Percentiles rank a stretch among this genome's conserved stretches.
Evolutionary conservation across 2,329 filamentous ascomycete species (phyloP).

Genomic region (Colletotrichum ledebouriae): DNA sequence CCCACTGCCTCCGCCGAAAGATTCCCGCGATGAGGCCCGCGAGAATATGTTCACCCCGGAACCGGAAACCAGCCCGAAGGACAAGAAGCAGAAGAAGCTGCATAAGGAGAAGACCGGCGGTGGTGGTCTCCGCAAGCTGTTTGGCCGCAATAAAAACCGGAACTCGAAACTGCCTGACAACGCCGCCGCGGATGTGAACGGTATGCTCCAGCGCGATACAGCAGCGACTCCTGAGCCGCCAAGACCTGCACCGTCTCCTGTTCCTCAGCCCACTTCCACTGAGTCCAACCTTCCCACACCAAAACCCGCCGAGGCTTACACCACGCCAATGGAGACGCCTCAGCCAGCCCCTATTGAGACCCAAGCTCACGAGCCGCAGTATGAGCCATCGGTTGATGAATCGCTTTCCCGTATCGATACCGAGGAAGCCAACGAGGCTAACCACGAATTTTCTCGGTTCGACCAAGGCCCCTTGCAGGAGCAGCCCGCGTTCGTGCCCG

Average conservation of each 20-base stretch:
- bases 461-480: conserved; percentile 91
- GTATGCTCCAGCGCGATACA: conserved; percentile 60
- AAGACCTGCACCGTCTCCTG: conserved; percentile 44
- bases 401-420: conserved; percentile 72
- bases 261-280: conserved; percentile 41
- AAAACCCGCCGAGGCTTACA: conserved; percentile 40
- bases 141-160: conserved; percentile 73
- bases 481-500: conserved; percentile 85
- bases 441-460: conserved; percentile 75
- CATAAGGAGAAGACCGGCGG: conserved; percentile 63
- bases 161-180: conserved; percentile 69
- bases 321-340: conserved; percentile 40
- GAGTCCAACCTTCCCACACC: conserved; percentile 42
- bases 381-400: conserved; percentile 61
- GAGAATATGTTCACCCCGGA: conserved; percentile 57
- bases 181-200: conserved; percentile 64
- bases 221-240: conserved; percentile 43
- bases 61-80: conserved; percentile 59
- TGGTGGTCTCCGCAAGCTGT: conserved; percentile 74
- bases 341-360: conserved; percentile 40
- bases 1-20: conserved; percentile 55
- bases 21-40: conserved; percentile 52
- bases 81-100: conserved; percentile 65
- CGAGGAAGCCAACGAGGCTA: conserved; percentile 69
- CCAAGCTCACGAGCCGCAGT: conserved; percentile 51